phyloP scores from a whole-genome alignment of 2,329 filamentous ascomycete species.

The Pestalotiopsis sp. region DNA sequence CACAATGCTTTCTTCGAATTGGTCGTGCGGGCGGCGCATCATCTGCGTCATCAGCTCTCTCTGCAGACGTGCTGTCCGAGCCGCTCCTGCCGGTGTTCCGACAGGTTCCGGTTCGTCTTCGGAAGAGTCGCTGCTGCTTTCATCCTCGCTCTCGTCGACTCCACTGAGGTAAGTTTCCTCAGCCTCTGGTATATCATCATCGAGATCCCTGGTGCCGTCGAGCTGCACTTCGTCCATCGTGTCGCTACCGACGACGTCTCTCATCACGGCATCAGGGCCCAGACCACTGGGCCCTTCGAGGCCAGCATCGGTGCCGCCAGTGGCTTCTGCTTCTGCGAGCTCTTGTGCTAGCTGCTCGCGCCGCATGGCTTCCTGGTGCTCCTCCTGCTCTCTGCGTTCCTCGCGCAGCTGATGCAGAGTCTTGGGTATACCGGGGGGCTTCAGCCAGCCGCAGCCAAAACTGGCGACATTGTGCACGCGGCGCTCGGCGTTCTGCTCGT shows the following conservation, averaged over 20 bases:
- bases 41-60: slow-evolving; percentile 49
- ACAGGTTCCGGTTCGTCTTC: slow-evolving; percentile 26
- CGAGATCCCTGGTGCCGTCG: slow-evolving; percentile 60
- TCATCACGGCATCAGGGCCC: slow-evolving; percentile 33
- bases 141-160: slow-evolving; percentile 38
- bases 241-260: slow-evolving; percentile 44
- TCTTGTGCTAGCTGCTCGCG: slow-evolving; percentile 73
- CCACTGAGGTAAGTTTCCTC: slow-evolving; percentile 53
- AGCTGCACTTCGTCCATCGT: slow-evolving; percentile 58
- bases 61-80: slow-evolving; percentile 34
- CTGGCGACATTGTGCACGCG: slow-evolving; percentile 81
- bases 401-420: slow-evolving; percentile 88
- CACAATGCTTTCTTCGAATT: slow-evolving; percentile 60
- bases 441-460: slow-evolving; percentile 88
- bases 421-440: slow-evolving; percentile 83
- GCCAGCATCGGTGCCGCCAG: slow-evolving; percentile 31
- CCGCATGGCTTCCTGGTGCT: slow-evolving; percentile 74
- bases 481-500: slow-evolving; percentile 75
- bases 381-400: slow-evolving; percentile 84
- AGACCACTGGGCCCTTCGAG: slow-evolving; percentile 24
- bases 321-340: slow-evolving; percentile 67
- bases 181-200: slow-evolving; percentile 73
- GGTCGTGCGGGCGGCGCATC: slow-evolving; percentile 60
- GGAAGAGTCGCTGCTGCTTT: slow-evolving; percentile 29
- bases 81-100: slow-evolving; percentile 1